Base-by-base conservation (phyloP, 208 protist species). In the Porcisia hertigi region DNA sequence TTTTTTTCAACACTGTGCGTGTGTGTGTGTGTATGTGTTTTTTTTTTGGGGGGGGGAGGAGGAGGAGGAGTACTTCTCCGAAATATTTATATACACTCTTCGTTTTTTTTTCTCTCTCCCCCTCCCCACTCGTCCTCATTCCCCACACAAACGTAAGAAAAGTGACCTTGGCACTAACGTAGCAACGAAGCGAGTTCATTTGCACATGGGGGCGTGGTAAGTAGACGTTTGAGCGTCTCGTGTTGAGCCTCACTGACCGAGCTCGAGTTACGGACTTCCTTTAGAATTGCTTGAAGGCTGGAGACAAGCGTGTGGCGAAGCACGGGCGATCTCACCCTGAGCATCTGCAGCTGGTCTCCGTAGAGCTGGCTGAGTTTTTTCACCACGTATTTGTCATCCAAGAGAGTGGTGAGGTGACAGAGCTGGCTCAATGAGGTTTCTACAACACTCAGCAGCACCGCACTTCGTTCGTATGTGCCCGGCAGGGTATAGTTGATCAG, bases 351-450 rank as follows among this genome's bases (percentile, higher is more conserved):
- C n/a, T 79, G 62, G 3, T 70, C 25, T 1, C 39, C 12, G n/a
- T 57, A 77, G 5, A 73, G 25, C 30, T 3, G 11, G 34, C 53
- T 34, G 23, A 86, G 1, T 7, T 55, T 65, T 55, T 59, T 8
- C 23, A n/a, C 41, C 47, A 85, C 77, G 14, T 54, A 62, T 23
- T 34, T 55, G 57, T 82, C 62, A 3, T 80, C 62, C n/a, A 77
- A 0, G 34, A 89, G 47, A 6, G 36, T 20, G 5, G 34, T 69
- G 2, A 79, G 52, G 53, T 74, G 58, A 67, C 82, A 89, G 71
- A 85, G 87, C 53, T 58, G 63, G 16, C 72, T 45, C 25, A 89
- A 47, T 1, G 54, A 34, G 0, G 74, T 49, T 65, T 87, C 74
- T 12, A 86, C 45, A 30, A 72, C 39, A 25, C 25, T 49, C 0